These are phyloP conservation scores for Gigaspora rosea DNA, from an alignment of 192 early-diverging fungal species.

Conservation along the genomic window DNA sequence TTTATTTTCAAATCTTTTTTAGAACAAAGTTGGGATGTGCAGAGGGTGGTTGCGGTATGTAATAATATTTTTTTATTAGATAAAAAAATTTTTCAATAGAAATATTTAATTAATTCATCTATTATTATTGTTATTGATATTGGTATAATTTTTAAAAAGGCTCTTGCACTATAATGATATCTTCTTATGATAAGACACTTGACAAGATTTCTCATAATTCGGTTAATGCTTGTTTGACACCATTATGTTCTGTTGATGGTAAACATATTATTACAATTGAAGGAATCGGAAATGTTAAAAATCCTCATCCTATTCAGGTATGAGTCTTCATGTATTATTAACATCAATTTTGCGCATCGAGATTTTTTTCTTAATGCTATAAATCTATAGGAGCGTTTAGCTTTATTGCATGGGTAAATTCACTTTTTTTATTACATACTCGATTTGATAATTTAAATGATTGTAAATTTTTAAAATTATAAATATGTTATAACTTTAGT, in stretches of 20 bases:
- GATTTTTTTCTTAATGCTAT: constrained; percentile 16
- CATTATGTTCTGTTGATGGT: too few relatives aligned
- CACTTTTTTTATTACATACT: neutral
- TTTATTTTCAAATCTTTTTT: constrained; percentile 30
- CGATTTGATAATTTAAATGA: neutral
- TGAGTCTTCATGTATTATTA: constrained; percentile 41
- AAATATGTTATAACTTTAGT: neutral
- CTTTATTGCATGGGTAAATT: constrained; percentile 25
- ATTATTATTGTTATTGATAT: too few relatives aligned
- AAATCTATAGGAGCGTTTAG: constrained; percentile 21
- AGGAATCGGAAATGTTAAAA: too few relatives aligned
- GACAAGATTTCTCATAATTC: constrained; percentile 38
- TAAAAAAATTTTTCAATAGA: too few relatives aligned
- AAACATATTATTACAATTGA: too few relatives aligned
- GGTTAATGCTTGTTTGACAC: too few relatives aligned
- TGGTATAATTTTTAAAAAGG: constrained; percentile 31
- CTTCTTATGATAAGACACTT: constrained; percentile 47
- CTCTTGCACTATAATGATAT: constrained; percentile 74
- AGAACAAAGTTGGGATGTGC: constrained; percentile 80
- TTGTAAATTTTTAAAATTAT: too few relatives aligned
- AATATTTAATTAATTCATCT: too few relatives aligned
- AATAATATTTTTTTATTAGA: neutral
- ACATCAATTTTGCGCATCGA: neutral
- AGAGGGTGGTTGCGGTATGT: constrained; percentile 68
- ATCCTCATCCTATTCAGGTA: constrained; percentile 49